phyloP scores from a whole-genome alignment of 2,329 filamentous ascomycete species.

The Scopulariopsis brevicaulis region DNA sequence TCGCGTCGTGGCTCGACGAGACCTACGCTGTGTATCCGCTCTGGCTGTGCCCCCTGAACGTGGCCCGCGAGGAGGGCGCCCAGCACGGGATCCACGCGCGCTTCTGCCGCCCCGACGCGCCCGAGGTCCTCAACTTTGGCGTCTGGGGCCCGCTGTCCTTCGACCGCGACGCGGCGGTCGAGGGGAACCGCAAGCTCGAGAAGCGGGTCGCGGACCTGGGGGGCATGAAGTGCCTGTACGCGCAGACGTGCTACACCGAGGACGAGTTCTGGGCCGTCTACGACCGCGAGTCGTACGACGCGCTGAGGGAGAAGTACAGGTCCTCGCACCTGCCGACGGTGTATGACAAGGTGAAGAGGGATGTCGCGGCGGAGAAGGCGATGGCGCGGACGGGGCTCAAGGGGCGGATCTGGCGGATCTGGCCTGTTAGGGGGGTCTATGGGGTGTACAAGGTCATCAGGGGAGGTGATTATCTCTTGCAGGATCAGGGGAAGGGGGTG shows the following conservation, averaged over 20 bases:
- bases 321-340: constrained; percentile 50
- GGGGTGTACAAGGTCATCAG: constrained; percentile 31
- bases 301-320: constrained; percentile 43
- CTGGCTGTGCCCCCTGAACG: constrained; percentile 42
- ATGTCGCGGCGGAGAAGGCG: constrained; percentile 18
- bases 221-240: constrained; percentile 61
- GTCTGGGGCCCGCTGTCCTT: constrained; percentile 43
- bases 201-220: constrained; percentile 42
- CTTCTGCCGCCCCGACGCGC: constrained; percentile 24
- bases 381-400: constrained; percentile 20
- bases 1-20: constrained; percentile 34
- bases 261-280: constrained; percentile 59
- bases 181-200: constrained; percentile 49
- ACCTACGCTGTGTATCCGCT: constrained; percentile 37
- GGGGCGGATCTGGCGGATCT: constrained; percentile 18
- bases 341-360: constrained; percentile 47
- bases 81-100: constrained; percentile 32
- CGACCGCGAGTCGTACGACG: constrained; percentile 46
- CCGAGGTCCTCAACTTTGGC: constrained; percentile 47
- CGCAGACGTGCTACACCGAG: constrained; percentile 56
- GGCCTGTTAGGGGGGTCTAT: constrained; percentile 32
- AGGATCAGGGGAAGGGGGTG: constrained; percentile 12
- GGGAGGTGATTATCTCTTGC: constrained; percentile 34
- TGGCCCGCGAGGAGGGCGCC: constrained; percentile 27
- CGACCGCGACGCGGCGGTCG: constrained; percentile 32